Percentiles rank a stretch among this genome's conserved stretches.
phyloP scores from a whole-genome alignment of 176 grass and related monocot genomes.

The Oryza brachyantha region DNA sequence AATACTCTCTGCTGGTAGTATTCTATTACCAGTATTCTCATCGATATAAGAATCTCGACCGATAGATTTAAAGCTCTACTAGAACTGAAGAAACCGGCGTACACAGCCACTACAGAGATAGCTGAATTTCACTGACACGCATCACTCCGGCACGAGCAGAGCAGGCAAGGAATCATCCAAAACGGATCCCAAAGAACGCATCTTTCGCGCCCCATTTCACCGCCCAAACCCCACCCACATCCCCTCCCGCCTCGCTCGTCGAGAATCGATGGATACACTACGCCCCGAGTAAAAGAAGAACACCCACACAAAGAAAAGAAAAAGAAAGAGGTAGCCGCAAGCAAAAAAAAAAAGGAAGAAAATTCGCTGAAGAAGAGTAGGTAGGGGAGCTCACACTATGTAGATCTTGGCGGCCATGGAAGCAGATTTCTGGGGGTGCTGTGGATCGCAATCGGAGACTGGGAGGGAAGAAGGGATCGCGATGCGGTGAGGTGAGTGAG shows the following conservation, averaged over 20 bases:
- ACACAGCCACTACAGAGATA: neutral
- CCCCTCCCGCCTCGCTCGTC: neutral
- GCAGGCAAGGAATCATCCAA: neutral
- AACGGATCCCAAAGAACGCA: neutral
- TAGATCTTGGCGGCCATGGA: constrained; percentile 33
- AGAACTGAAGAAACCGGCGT: too few relatives aligned
- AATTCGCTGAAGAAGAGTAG: neutral
- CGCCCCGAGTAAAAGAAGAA: neutral
- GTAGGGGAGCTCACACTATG: constrained; percentile 24
- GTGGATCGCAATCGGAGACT: neutral
- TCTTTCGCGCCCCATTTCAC: neutral
- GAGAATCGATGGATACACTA: neutral
- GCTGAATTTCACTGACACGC: neutral
- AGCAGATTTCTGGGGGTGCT: neutral
- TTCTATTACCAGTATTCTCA: too few relatives aligned
- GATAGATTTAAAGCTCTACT: too few relatives aligned
- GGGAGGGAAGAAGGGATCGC: neutral
- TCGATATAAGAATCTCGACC: too few relatives aligned
- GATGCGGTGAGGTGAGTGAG: neutral
- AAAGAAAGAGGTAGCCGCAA: neutral
- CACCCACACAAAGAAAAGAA: too few relatives aligned
- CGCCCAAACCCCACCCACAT: neutral
- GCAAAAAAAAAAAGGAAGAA: neutral
- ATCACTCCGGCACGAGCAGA: neutral
- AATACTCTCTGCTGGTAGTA: too few relatives aligned